Evolutionary conservation across 139 green algal genomes (phyloP), one percentile per base, ranked within the genome.

Genomic region (Chlorella sorokiniana): DNA sequence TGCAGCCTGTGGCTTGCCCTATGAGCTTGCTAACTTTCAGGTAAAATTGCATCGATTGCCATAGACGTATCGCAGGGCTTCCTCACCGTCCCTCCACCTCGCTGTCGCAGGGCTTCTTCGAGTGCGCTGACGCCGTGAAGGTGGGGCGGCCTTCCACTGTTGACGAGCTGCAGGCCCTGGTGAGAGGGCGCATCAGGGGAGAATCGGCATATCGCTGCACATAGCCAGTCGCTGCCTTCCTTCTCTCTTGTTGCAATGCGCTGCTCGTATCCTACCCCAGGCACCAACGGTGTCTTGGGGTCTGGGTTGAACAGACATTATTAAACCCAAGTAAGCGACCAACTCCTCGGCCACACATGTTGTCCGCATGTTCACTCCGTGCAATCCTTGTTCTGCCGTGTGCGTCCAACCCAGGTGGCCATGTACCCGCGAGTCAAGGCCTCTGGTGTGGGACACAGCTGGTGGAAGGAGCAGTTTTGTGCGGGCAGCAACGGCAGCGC

Each of bases 381-480:
- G 22, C 44, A 0, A 29, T 38, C 33, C 37, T 20, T 31, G 3
- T 31, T 25, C n/a, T n/a, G n/a, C n/a, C n/a, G n/a, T n/a, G n/a
- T n/a, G n/a, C n/a, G 1, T 45, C 44, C 10, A 56, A 23, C 54
- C 8, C 77, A 75, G 33, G 81, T 93, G 7, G n/a, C 61, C 11
- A 31, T 62, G 40, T 89, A 84, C 48, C 59, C 81, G 51, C 56
- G 44, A 0, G 91, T 94, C 27, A 93, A 94, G 52, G 91, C 76
- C 23, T 81, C 88, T 0, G 91, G 91, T 27, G 86, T 92, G 18
- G 92, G 92, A 10, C 86, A 94, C 79, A 84, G 35, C 29, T 95
- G 92, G 92, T 93, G 89, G 87, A 67, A 83, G 31, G 72, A 94
- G 76, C 83, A 92, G 72, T 94, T 94, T 40, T 94, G 90, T 42